Evolutionary conservation across 805 yeast genomes (phyloP).

Genomic region (Hanseniaspora taiwanica): DNA sequence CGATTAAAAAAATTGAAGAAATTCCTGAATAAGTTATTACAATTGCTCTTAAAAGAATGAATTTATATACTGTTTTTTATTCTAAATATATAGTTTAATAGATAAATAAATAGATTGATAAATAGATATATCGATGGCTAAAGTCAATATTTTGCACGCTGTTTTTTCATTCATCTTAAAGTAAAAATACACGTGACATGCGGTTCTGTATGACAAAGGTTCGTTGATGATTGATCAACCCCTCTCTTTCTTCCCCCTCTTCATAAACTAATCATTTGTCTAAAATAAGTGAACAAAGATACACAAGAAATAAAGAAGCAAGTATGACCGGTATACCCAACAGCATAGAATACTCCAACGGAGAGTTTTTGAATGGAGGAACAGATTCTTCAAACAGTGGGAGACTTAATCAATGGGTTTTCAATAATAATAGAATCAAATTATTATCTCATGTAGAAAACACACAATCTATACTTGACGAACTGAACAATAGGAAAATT

Average conservation of each 20-base stretch:
- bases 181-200: too few relatives aligned
- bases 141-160: background rate
- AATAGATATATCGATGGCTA: too few relatives aligned
- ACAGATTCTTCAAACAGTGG: background rate
- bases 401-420: slow-evolving; percentile 57
- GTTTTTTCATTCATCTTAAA: background rate
- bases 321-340: too few relatives aligned
- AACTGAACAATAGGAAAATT: slow-evolving; percentile 42
- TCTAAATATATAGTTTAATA: too few relatives aligned
- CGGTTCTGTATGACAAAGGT: too few relatives aligned
- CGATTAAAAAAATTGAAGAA: background rate
- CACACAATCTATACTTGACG: slow-evolving; percentile 36
- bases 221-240: too few relatives aligned
- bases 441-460: slow-evolving; percentile 48
- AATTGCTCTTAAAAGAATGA: background rate
- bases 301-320: too few relatives aligned
- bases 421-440: slow-evolving; percentile 56
- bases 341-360: slow-evolving; percentile 27
- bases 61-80: background rate
- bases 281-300: slow-evolving; percentile 21
- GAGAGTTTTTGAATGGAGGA: background rate
- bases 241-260: slow-evolving; percentile 1
- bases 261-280: slow-evolving; percentile 6
- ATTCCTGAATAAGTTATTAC: background rate
- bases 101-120: too few relatives aligned